Conservation (phyloP, 1,139 yeast species). For the Zygosaccharomyces sapae region DNA sequence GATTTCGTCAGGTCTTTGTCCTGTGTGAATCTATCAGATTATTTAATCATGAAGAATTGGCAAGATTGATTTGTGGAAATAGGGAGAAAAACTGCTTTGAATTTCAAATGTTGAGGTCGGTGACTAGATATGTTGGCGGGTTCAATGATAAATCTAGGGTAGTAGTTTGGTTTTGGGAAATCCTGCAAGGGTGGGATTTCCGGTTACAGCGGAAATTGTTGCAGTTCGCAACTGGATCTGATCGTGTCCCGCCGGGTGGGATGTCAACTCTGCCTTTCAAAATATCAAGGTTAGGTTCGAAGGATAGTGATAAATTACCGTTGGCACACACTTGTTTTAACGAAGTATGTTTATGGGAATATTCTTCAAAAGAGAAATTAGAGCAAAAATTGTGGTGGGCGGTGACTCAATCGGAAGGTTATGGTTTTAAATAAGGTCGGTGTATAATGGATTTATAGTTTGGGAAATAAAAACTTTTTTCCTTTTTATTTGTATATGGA, state of each 20-base stretch:
- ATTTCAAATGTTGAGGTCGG: slow-evolving; percentile 58
- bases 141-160: slow-evolving; percentile 38
- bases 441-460: background rate
- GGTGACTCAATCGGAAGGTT: slow-evolving; percentile 76
- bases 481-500: background rate
- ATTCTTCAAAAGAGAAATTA: slow-evolving; percentile 50
- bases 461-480: background rate
- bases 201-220: slow-evolving; percentile 58
- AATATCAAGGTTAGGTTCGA: slow-evolving; percentile 49
- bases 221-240: slow-evolving; percentile 83
- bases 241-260: slow-evolving; percentile 90
- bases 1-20: slow-evolving; percentile 64
- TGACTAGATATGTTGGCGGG: slow-evolving; percentile 73
- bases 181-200: slow-evolving; percentile 46
- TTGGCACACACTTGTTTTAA: slow-evolving; percentile 92
- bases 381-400: slow-evolving; percentile 58
- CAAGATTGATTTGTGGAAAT: slow-evolving; percentile 73
- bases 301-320: slow-evolving; percentile 54
- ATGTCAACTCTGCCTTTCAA: slow-evolving; percentile 67
- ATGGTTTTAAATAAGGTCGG: slow-evolving; percentile 56
- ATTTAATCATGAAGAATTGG: slow-evolving; percentile 78
- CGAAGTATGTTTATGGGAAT: slow-evolving; percentile 73
- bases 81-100: slow-evolving; percentile 56
- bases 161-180: slow-evolving; percentile 83
- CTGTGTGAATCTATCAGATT: slow-evolving; percentile 77